Conservation (phyloP, 345 rosid species). For the Gossypium ekmanianum region DNA sequence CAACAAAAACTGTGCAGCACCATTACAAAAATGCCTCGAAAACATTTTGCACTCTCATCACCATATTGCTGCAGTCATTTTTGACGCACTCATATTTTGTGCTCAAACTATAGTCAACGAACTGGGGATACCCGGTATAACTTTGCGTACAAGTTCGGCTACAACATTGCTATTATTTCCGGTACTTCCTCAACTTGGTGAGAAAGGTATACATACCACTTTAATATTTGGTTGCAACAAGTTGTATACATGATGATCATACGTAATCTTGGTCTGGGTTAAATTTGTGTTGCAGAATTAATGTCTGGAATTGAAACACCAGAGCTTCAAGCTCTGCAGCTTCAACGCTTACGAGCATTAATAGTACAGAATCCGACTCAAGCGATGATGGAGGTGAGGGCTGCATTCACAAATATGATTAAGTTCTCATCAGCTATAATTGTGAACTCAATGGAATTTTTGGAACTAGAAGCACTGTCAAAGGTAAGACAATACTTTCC, state of each 20-base stretch:
- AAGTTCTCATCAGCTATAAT: constrained; percentile 15
- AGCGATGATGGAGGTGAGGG: background rate
- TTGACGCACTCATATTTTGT: background rate
- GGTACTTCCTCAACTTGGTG: background rate
- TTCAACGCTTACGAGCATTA: background rate
- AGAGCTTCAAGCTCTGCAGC: background rate
- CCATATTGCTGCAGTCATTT: background rate
- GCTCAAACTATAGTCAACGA: background rate
- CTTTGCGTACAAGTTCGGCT: background rate
- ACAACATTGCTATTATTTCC: background rate
- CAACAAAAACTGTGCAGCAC: too few species aligned
- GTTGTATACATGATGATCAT: background rate
- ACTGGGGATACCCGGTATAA: background rate
- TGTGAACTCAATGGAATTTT: constrained; percentile 13
- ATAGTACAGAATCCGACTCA: background rate
- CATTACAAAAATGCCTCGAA: too few species aligned
- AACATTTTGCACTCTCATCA: too few species aligned
- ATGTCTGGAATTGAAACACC: background rate
- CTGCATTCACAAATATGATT: background rate
- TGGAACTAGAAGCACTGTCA: constrained; percentile 24
- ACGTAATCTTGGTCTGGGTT: background rate
- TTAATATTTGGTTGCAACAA: too few species aligned
- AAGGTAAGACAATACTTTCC: constrained; percentile 16
- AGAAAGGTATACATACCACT: too few species aligned
- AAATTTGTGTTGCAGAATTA: background rate